Conservation (phyloP, 345 rosid genomes). For the Moricandia arvensis region DNA sequence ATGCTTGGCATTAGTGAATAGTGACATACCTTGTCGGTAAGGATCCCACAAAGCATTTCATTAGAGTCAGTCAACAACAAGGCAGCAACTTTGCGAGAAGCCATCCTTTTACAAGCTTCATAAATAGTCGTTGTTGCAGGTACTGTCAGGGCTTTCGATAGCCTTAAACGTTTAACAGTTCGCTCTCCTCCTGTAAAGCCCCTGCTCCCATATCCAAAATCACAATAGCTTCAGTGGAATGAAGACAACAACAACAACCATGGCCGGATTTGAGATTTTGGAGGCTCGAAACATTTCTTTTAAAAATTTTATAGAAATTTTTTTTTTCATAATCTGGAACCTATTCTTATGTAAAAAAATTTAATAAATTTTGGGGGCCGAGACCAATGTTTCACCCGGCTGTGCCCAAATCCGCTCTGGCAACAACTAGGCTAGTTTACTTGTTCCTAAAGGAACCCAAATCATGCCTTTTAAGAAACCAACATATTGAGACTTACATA, state of each 20-base stretch:
- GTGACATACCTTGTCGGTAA: slow-evolving; percentile 99
- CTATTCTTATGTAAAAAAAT: too few relatives aligned
- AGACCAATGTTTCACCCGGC: too few relatives aligned
- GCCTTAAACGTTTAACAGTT: slow-evolving; percentile 81
- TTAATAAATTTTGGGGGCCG: too few relatives aligned
- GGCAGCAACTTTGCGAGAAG: slow-evolving; percentile 94
- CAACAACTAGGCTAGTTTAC: not conserved
- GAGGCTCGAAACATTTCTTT: too few relatives aligned
- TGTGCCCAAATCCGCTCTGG: too few relatives aligned
- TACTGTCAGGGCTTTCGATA: slow-evolving; percentile 87
- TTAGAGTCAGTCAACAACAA: slow-evolving; percentile 86
- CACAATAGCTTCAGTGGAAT: too few relatives aligned
- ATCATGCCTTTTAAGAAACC: not conserved
- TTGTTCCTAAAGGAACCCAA: slow-evolving; percentile 2
- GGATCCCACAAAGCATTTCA: slow-evolving; percentile 96
- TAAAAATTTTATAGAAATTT: too few relatives aligned
- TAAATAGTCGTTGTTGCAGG: slow-evolving; percentile 77
- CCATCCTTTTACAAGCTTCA: slow-evolving; percentile 96
- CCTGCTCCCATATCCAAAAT: slow-evolving; percentile 42
- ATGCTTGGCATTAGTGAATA: not conserved
- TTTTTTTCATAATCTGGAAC: too few relatives aligned
- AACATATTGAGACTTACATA: slow-evolving; percentile 44
- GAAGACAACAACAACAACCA: too few relatives aligned
- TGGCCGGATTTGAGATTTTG: too few relatives aligned
- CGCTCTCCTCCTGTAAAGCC: slow-evolving; percentile 77